Base-by-base conservation (phyloP, 1,284 basidiomycete species). In the Tilletia setariae region DNA sequence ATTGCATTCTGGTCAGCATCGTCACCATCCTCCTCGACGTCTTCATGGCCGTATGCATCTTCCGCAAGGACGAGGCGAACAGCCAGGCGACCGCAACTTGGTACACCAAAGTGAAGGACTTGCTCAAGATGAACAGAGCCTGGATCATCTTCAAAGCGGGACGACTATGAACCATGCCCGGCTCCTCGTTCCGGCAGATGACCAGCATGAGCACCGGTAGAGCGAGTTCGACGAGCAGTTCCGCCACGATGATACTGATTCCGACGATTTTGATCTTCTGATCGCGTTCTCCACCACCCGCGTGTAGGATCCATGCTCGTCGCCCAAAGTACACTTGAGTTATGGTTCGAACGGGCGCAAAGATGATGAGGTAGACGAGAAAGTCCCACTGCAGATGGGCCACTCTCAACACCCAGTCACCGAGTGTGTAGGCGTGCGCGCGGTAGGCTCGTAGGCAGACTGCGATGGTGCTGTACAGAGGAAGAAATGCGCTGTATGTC, bases 31-130 rank as follows among this genome's bases (percentile, higher is more conserved):
- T 11, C 28, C 56, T 25, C 56, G 56, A 61, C 28, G 56, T 30
- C 56, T 61, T 32, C 30, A 61, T 25, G 8, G 56, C 56, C 30
- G 56, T 21, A 21, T 61, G 30, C 56, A 61, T 61, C 56, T 30
- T 25, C 56, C 28, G 23, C 32, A 61, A 30, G 3, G 56, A 25
- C 13, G 28, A 35, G 15, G 56, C 56, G 28, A 61, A 61, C 16
- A 61, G 56, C 19, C 35, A 61, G 28, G 56, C 9, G 56, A 61
- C n/a, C 30, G 30, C 35, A 16, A 16, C 56, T 35, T 61, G 56
- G 9, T 32, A 30, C 2, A 61, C 7, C 9, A 61, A 6, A 16
- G 7, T 4, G 6, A 49, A 49, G 21, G 46, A 23, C 19, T 23
- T 49, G 46, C 46, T 23, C 46, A 49, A 49, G 46, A 49, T 49